Percentiles rank a stretch among this genome's conserved stretches.
Conservation (phyloP, 2,329 filamentous ascomycete species). For the Aspergillus phoenicis region DNA sequence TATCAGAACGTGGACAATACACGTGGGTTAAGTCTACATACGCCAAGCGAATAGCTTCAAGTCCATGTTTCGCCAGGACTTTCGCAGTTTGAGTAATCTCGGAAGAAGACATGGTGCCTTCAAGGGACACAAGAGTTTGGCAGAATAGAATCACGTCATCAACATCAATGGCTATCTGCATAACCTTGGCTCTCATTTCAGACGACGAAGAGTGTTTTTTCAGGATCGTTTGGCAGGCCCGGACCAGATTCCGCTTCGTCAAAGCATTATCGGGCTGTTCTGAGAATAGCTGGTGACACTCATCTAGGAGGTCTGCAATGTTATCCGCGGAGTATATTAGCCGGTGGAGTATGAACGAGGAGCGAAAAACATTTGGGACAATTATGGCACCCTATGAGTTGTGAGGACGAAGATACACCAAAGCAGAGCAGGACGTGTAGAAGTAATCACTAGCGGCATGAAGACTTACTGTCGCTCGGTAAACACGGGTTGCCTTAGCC, state of each 20-base stretch:
- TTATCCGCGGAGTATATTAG: not conserved
- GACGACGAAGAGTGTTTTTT: too few relatives aligned
- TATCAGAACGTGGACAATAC: not conserved
- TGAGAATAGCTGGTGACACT: not conserved
- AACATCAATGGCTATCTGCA: not conserved
- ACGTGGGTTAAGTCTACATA: not conserved
- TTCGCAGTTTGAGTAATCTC: not conserved
- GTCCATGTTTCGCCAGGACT: not conserved
- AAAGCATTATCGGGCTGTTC: not conserved
- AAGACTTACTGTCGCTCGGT: not conserved
- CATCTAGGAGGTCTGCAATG: not conserved
- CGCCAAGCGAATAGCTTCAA: not conserved
- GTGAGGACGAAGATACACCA: not conserved
- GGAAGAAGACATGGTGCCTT: not conserved
- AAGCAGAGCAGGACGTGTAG: not conserved
- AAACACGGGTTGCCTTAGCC: not conserved
- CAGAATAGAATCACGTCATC: not conserved
- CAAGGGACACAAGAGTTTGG: not conserved
- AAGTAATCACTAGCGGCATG: not conserved
- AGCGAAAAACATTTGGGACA: not conserved
- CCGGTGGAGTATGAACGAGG: not conserved
- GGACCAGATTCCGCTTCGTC: not conserved
- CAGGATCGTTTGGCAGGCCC: not conserved
- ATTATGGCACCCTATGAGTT: not conserved
- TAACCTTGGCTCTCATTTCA: not conserved